These are phyloP conservation scores for Chloranthus sessilifolius DNA, from an alignment of 164 flowering plant genomes.

Conservation along the genomic window DNA sequence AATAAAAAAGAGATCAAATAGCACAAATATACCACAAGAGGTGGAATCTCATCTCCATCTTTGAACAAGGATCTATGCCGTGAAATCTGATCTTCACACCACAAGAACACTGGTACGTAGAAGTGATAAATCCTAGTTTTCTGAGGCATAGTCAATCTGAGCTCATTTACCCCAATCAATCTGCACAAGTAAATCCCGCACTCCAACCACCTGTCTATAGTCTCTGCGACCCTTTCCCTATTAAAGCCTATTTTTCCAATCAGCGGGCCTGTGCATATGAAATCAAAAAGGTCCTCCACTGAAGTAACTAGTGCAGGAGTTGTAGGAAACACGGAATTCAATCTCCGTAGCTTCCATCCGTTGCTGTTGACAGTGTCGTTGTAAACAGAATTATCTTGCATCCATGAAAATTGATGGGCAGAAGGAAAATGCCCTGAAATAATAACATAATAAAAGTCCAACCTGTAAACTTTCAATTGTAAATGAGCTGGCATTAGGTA, in stretches of 20 bases:
- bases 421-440: conserved; percentile 10
- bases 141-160: conserved; percentile 51
- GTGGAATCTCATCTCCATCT: conserved; percentile 75
- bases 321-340: conserved; percentile 41
- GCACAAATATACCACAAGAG: conserved; percentile 65
- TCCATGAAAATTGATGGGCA: conserved; percentile 39
- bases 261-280: conserved; percentile 83
- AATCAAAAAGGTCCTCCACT: conserved; percentile 69
- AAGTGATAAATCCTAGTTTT: conserved; percentile 82
- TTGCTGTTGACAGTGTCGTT: conserved; percentile 6
- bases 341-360: conserved; percentile 22
- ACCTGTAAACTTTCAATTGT: too few species aligned
- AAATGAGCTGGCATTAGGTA: too few species aligned
- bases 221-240: conserved; percentile 48
- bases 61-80: conserved; percentile 54
- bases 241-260: conserved; percentile 50
- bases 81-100: conserved; percentile 91
- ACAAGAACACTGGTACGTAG: conserved; percentile 85
- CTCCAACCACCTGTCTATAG: conserved; percentile 74
- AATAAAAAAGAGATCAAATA: not conserved
- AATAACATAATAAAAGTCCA: too few species aligned
- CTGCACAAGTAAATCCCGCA: conserved; percentile 56
- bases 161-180: conserved; percentile 64
- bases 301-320: conserved; percentile 59
- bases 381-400: conserved; percentile 34